Conservation (phyloP, 805 yeast species). For the Kregervanrija delftensis region DNA sequence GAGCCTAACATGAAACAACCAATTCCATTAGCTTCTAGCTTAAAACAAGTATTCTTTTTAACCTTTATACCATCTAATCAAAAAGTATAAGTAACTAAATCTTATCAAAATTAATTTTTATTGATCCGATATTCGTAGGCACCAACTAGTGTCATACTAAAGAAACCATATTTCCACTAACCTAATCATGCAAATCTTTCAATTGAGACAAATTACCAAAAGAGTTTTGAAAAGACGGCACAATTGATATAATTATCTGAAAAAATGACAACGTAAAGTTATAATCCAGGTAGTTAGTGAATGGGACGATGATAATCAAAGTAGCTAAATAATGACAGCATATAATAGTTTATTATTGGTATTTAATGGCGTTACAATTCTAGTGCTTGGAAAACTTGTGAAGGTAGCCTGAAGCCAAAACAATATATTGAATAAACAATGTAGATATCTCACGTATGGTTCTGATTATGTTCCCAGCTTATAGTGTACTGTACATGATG, state of each 20-base stretch:
- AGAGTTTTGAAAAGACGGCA: slow-evolving; percentile 88
- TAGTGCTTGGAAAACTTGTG: slow-evolving; percentile 17
- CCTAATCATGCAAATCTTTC: slow-evolving; percentile 93
- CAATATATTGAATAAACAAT: slow-evolving; percentile 33
- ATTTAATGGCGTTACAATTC: slow-evolving; percentile 16
- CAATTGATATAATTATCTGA: slow-evolving; percentile 90
- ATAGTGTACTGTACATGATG: too few relatives aligned
- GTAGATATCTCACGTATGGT: too few relatives aligned
- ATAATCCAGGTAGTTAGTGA: slow-evolving; percentile 95
- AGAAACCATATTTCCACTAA: slow-evolving; percentile 92
- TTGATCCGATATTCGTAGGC: slow-evolving; percentile 97
- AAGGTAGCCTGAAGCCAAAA: slow-evolving; percentile 16
- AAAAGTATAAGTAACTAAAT: slow-evolving; percentile 74
- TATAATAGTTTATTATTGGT: slow-evolving; percentile 59
- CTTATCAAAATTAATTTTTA: slow-evolving; percentile 83
- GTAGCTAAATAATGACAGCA: slow-evolving; percentile 90
- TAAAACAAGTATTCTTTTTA: slow-evolving; percentile 66
- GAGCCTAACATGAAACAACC: slow-evolving; percentile 95
- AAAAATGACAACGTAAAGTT: slow-evolving; percentile 83
- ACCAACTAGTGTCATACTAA: slow-evolving; percentile 97
- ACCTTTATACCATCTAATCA: slow-evolving; percentile 48
- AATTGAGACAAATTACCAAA: slow-evolving; percentile 78
- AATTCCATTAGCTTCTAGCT: slow-evolving; percentile 82
- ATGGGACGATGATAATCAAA: slow-evolving; percentile 94
- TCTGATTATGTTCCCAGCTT: too few relatives aligned